Conservation (phyloP, 225 moss, liverwort and hornwort species). For the Anthoceros angustus region DNA sequence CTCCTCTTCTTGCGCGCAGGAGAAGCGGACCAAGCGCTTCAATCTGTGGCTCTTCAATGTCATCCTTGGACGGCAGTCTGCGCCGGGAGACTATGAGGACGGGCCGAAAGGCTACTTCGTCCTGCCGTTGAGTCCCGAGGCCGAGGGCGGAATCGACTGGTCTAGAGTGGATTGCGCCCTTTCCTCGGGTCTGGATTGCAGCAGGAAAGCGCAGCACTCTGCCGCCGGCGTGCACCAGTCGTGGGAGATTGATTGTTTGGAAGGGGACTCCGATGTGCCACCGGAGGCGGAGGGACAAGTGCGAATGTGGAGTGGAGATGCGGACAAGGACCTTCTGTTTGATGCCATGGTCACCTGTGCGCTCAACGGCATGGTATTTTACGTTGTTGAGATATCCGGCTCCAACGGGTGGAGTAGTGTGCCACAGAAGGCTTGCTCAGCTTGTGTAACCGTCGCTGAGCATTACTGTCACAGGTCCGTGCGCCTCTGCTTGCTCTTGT, state of each 20-base stretch:
- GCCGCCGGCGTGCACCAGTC: background rate
- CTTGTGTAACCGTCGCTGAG: conserved; percentile 28
- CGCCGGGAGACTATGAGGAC: background rate
- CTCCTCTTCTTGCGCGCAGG: background rate
- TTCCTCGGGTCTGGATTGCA: background rate
- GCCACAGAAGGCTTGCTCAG: conserved; percentile 20
- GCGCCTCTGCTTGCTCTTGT: background rate
- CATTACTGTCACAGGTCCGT: conserved; percentile 52
- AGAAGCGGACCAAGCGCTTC: background rate
- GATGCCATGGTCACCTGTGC: conserved; percentile 62
- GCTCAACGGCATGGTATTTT: conserved; percentile 60
- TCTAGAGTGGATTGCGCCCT: background rate
- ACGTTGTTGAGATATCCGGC: conserved; percentile 31
- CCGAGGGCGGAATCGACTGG: background rate
- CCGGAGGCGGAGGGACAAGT: conserved; percentile 16
- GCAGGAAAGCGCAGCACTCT: background rate
- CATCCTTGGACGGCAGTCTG: background rate
- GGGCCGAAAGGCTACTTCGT: background rate
- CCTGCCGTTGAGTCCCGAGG: background rate
- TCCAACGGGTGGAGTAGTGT: conserved; percentile 30
- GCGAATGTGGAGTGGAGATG: conserved; percentile 45
- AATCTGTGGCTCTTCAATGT: conserved; percentile 2
- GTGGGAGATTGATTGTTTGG: background rate
- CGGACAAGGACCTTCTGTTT: conserved; percentile 29
- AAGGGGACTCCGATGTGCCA: background rate